Evolutionary conservation across 2,329 filamentous ascomycete species (phyloP), one percentile per base, ranked within the genome.

Genomic region (Teratosphaeria zuluensis): DNA sequence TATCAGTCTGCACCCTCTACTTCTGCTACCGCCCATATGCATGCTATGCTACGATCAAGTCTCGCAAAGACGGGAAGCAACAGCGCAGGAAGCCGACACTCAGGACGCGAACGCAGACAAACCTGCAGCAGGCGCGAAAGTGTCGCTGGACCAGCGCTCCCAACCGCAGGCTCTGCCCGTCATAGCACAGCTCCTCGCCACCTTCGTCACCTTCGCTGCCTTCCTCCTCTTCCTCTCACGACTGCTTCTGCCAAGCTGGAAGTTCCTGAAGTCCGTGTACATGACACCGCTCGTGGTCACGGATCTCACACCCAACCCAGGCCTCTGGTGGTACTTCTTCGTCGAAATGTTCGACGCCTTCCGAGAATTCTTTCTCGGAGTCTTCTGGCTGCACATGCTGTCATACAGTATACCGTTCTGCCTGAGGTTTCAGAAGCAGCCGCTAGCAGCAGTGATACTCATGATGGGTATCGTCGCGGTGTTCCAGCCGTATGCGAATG

Each of bases 251-350:
- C 85, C 81, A 33, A 95, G 91, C 1, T 95, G 89, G 89, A 86
- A 92, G 62, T 99, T 97, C 69, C 74, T 97, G 21, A 75, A 81
- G 7, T 90, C 91, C 21, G 96, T 94, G 0, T 99, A 99, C 74
- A 91, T 92, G 65, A 90, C 95, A 53, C 92, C 96, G 67, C 81
- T 99, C 42, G 85, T 94, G 0, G 82, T 99, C 2, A 90, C 91
- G 8, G 94, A 99, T 70, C 80, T 99, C 48, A 95, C 92, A 0
- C 94, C 94, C 12, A 99, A 97, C 65, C 88, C 95, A 32, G 94
- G 94, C 1, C 80, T 99, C 1, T 99, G 94, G 94, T 99, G 94
- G 94, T 99, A 99, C 75, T 99, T 99, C 76, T 97, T 99, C 72
- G 95, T 95, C 65, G 92, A 99, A 72, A 99, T 99, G 85, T 99